Evolutionary conservation across 2,329 filamentous ascomycete genomes (phyloP).

Genomic region (Monosporascus ibericus): DNA sequence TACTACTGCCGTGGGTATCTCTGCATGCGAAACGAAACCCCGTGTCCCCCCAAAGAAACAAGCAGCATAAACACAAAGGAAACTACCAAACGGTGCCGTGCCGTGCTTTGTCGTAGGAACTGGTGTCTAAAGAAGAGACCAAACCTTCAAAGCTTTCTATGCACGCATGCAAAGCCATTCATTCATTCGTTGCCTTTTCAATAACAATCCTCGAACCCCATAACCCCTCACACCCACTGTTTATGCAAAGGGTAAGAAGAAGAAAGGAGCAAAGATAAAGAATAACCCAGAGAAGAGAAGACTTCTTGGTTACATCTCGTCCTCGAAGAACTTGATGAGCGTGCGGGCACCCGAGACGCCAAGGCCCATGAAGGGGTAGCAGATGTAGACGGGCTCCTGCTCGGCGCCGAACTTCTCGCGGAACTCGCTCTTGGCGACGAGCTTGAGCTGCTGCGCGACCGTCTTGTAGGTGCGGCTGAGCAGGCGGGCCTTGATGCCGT

Average conservation of each 20-base stretch:
- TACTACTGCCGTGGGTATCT: no score
- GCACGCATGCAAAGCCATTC: no score
- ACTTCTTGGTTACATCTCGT: slow-evolving; percentile 30
- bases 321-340: slow-evolving; percentile 87
- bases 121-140: no score
- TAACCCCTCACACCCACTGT: no score
- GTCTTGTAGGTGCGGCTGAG: slow-evolving; percentile 77
- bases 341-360: slow-evolving; percentile 76
- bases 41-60: no score
- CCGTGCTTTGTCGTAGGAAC: no score
- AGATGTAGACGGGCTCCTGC: slow-evolving; percentile 82
- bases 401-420: slow-evolving; percentile 81
- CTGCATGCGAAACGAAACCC: no score
- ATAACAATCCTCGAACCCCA: no score
- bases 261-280: not conserved
- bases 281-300: not conserved
- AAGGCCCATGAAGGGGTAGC: slow-evolving; percentile 80
- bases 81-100: no score
- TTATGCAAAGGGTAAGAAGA: not conserved
- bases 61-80: no score
- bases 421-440: slow-evolving; percentile 78
- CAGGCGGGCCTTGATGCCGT: slow-evolving; percentile 73
- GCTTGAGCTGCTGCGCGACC: slow-evolving; percentile 20
- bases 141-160: no score
- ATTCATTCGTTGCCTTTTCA: no score